phyloP scores from a whole-genome alignment of 164 flowering plant species.

The grape (Vitis vinifera) region DNA sequence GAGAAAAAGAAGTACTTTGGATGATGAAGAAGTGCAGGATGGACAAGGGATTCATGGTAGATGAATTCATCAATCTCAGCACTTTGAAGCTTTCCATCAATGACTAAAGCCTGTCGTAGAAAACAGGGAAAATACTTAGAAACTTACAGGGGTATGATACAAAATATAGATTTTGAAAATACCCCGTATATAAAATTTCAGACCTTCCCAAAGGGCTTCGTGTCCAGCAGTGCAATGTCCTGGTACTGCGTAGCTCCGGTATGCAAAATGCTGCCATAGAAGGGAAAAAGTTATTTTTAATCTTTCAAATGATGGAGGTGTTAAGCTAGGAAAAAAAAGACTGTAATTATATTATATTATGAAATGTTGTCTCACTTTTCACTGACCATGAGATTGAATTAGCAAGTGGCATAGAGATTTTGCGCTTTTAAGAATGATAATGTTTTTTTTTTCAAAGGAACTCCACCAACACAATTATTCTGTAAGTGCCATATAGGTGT shows the following conservation, averaged over 20 bases:
- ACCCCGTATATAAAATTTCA: too few relatives aligned
- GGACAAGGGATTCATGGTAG: constrained; percentile 93
- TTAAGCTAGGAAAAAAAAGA: constrained; percentile 2
- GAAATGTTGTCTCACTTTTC: constrained; percentile 37
- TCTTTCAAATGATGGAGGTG: background rate
- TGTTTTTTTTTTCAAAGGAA: background rate
- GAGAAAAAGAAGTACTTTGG: constrained; percentile 40
- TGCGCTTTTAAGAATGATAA: background rate
- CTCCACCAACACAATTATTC: background rate
- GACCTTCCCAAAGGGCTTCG: constrained; percentile 95
- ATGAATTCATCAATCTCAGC: constrained; percentile 92
- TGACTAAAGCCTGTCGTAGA: constrained; percentile 57
- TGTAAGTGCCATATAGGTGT: background rate
- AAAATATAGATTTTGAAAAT: background rate
- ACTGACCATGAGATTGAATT: constrained; percentile 20
- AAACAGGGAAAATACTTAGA: background rate
- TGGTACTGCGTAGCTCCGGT: constrained; percentile 75
- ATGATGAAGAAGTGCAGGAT: constrained; percentile 85
- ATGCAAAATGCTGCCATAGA: constrained; percentile 65
- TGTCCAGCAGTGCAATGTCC: constrained; percentile 86
- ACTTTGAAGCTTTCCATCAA: constrained; percentile 98
- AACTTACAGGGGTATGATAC: background rate
- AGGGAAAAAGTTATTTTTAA: background rate
- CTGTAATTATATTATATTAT: background rate
- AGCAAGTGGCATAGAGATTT: background rate